Conservation (phyloP, 306 rosid species). For the Benincasa hispida region DNA sequence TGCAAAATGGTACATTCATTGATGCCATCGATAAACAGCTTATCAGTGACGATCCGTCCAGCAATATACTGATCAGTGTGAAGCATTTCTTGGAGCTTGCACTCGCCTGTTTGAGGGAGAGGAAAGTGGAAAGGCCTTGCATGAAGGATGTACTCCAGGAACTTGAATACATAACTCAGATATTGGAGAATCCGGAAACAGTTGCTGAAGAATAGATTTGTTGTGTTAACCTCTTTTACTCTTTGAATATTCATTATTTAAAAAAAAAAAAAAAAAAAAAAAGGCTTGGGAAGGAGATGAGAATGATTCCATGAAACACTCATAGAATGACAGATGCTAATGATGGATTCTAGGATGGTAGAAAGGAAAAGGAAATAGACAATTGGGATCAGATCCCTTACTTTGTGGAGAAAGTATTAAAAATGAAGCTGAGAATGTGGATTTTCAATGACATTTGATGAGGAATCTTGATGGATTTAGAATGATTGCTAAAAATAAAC, state of each 20-base stretch:
- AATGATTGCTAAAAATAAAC: neutral
- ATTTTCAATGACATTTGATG: neutral
- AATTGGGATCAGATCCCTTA: slow-evolving; percentile 49
- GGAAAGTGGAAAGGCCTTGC: slow-evolving; percentile 73
- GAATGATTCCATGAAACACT: slow-evolving; percentile 12
- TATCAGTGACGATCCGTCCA: slow-evolving; percentile 18
- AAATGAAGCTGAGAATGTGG: neutral
- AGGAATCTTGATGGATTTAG: neutral
- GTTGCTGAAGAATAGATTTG: slow-evolving; percentile 2
- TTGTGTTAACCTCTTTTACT: neutral
- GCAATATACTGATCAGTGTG: slow-evolving; percentile 29
- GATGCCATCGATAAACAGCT: slow-evolving; percentile 55
- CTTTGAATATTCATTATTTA: slow-evolving; percentile 25
- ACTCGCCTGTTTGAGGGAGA: slow-evolving; percentile 63
- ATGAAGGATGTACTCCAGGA: slow-evolving; percentile 69
- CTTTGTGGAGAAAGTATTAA: slow-evolving; percentile 8
- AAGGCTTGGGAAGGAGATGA: slow-evolving; percentile 8
- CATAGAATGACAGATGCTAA: neutral
- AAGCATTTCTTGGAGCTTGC: slow-evolving; percentile 62
- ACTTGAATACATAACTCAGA: slow-evolving; percentile 42
- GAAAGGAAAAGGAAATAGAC: slow-evolving; percentile 19
- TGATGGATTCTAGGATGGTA: slow-evolving; percentile 12
- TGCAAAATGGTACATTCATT: slow-evolving; percentile 30
- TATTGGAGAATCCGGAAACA: slow-evolving; percentile 22
- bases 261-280: neutral